Evolutionary conservation across 2,329 filamentous ascomycete genomes (phyloP), one percentile per base, ranked within the genome.

Genomic region (Endoconidiophora polonica): DNA sequence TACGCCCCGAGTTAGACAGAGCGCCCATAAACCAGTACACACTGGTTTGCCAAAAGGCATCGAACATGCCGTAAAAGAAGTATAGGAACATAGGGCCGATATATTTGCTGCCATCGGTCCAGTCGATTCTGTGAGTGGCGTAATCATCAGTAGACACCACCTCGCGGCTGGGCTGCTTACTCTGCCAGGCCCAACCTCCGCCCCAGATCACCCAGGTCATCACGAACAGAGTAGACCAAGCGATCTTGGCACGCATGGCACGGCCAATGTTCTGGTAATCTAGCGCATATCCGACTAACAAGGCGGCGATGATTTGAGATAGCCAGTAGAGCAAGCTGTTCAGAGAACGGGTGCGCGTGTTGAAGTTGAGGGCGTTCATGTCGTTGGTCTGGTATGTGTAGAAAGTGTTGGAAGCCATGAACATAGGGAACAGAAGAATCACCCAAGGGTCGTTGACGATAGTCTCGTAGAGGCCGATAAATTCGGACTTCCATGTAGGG

Each of bases 1-100:
- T 90, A 63, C 88, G 86, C 54, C 84, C 79, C 55, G 90, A 94
- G 75, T 96, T 96, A 61, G 85, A 88, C 41, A 95, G 72, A 5
- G 88, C 77, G 46, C 90, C 90, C 83, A 96, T 94, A 61, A 77
- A 86, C 88, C 88, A 95, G 71, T 96, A 95, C 46, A 88, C 80
- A 59, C 72, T 79, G 0, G 86, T 90, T 69, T 96, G 90, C 81
- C 86, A 95, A 49, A 80, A 76, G 41, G 88, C 86, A 62, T 95
- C 90, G 58, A 81, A 91, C 64, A 91, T 81, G 39, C 86, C 86
- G 62, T 91, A 93, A 65, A 88, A 88, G 59, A 94, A 85, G 69
- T 87, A 93, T 48, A 94, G 67, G 63, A 94, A 86, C 76, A 94
- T 85, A 10, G 84, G 83, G 0, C 82, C 86, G 52, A 81, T 71